phyloP scores from a whole-genome alignment of 2,329 filamentous ascomycete species.

The Penicillium sp. region DNA sequence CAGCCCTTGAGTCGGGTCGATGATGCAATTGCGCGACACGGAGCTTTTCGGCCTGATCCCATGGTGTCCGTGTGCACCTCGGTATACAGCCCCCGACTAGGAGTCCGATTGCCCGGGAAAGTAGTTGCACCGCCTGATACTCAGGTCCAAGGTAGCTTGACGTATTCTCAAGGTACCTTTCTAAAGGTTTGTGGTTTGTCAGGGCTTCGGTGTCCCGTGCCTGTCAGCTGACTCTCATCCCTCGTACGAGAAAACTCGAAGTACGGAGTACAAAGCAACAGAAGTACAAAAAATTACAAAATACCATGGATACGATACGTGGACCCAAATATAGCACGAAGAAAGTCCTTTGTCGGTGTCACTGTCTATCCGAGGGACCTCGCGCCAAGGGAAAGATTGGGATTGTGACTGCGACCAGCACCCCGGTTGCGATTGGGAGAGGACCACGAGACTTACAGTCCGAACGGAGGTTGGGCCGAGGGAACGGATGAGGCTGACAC shows the following conservation, averaged over 20 bases:
- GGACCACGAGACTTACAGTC: constrained; percentile 16
- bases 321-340: not conserved
- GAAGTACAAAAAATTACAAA: not conserved
- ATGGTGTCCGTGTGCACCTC: constrained; percentile 2
- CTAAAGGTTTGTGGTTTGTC: not conserved
- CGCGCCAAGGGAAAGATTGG: constrained; percentile 6
- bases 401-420: constrained; percentile 12
- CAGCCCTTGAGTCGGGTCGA: not conserved
- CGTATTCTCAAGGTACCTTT: not conserved
- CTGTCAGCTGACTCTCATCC: constrained; percentile 2
- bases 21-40: constrained; percentile 10
- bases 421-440: constrained; percentile 11
- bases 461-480: constrained; percentile 17
- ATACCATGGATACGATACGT: not conserved
- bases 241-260: not conserved
- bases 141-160: not conserved
- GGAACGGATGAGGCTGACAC: constrained; percentile 9
- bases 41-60: constrained; percentile 7
- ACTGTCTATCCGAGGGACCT: constrained; percentile 8
- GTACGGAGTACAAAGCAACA: not conserved
- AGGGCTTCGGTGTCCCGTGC: not conserved
- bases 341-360: constrained; percentile 3
- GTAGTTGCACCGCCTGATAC: constrained; percentile 7
- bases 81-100: constrained; percentile 9
- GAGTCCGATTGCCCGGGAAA: constrained; percentile 8